Percentiles rank a stretch among this genome's conserved stretches.
Conservation (phyloP, 2,329 filamentous ascomycete genomes). For the Raffaelea deltoideospora region DNA sequence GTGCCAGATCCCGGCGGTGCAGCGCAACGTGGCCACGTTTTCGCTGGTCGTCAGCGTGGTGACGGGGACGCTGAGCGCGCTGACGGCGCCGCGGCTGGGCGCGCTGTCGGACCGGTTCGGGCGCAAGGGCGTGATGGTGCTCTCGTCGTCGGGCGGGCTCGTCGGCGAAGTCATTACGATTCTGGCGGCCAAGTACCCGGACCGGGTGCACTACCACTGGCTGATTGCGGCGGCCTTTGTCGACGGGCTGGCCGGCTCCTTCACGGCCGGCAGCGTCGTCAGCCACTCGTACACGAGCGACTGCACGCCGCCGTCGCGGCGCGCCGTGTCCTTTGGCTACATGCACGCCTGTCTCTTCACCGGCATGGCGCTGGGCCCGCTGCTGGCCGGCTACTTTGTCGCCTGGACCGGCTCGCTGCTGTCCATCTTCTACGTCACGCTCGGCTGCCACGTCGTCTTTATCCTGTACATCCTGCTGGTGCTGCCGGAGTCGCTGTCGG, state of each 20-base stretch:
- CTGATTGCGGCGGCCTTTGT: conserved; percentile 61
- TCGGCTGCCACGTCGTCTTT: conserved; percentile 60
- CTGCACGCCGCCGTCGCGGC: conserved; percentile 64
- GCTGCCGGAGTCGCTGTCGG: conserved; percentile 73
- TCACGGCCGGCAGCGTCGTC: conserved; percentile 63
- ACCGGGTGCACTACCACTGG: conserved; percentile 60
- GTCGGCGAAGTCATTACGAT: conserved; percentile 63
- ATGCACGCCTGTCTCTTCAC: conserved; percentile 80
- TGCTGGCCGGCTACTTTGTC: conserved; percentile 67
- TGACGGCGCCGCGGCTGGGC: conserved; percentile 71
- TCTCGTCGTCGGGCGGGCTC: conserved; percentile 62
- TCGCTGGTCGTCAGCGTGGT: conserved; percentile 61
- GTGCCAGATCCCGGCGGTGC: conserved; percentile 61
- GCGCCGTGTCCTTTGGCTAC: conserved; percentile 75
- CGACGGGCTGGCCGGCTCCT: conserved; percentile 78
- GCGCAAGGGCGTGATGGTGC: conserved; percentile 55
- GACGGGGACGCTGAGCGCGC: conserved; percentile 61
- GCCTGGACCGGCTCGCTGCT: conserved; percentile 60
- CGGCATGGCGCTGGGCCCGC: conserved; percentile 77
- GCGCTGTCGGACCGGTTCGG: conserved; percentile 78
- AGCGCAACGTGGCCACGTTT: conserved; percentile 63
- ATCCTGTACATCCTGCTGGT: conserved; percentile 54
- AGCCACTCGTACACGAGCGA: conserved; percentile 81
- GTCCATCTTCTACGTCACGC: conserved; percentile 69
- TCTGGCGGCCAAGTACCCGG: conserved; percentile 59